Conservation (phyloP, 2,329 filamentous ascomycete genomes). For the Phoma herbarum region DNA sequence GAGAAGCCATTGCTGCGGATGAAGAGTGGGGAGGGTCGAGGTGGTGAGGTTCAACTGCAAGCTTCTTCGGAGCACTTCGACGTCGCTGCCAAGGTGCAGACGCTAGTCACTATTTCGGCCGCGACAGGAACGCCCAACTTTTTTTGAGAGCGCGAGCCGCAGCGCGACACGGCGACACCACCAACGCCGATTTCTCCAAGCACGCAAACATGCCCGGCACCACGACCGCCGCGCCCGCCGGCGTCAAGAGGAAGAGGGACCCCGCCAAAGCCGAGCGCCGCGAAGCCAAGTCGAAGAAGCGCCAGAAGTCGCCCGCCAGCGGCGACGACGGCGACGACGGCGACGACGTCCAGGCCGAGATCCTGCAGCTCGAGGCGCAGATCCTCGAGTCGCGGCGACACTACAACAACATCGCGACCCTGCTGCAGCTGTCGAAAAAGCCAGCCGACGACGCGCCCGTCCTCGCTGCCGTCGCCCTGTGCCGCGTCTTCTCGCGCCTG, state of each 20-base stretch:
- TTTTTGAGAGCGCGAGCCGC: slow-evolving; percentile 3
- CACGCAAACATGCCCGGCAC: slow-evolving; percentile 49
- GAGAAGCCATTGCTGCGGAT: slow-evolving; percentile 88
- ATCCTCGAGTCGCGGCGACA: slow-evolving; percentile 87
- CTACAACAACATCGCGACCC: slow-evolving; percentile 85
- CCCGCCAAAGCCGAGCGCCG: slow-evolving; percentile 46
- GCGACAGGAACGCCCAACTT: slow-evolving; percentile 6
- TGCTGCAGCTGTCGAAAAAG: slow-evolving; percentile 67
- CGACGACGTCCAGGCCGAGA: slow-evolving; percentile 67
- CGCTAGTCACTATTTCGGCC: slow-evolving; percentile 24
- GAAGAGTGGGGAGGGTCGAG: slow-evolving; percentile 49
- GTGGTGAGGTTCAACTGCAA: slow-evolving; percentile 28
- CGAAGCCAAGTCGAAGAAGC: slow-evolving; percentile 51
- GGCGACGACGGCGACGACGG: slow-evolving; percentile 53
- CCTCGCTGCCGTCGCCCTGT: slow-evolving; percentile 80
- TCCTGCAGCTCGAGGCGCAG: slow-evolving; percentile 78
- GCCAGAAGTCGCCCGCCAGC: slow-evolving; percentile 41
- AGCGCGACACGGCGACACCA: neutral
- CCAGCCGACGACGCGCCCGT: slow-evolving; percentile 66
- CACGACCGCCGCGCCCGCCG: slow-evolving; percentile 37
- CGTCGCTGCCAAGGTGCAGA: slow-evolving; percentile 29
- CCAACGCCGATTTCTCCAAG: too few species aligned
- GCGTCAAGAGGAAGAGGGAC: slow-evolving; percentile 56
- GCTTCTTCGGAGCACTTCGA: slow-evolving; percentile 35
- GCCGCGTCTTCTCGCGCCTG: slow-evolving; percentile 84